These are phyloP conservation scores for Urtica urens DNA, from an alignment of 306 rosid species.

Conservation along the genomic window DNA sequence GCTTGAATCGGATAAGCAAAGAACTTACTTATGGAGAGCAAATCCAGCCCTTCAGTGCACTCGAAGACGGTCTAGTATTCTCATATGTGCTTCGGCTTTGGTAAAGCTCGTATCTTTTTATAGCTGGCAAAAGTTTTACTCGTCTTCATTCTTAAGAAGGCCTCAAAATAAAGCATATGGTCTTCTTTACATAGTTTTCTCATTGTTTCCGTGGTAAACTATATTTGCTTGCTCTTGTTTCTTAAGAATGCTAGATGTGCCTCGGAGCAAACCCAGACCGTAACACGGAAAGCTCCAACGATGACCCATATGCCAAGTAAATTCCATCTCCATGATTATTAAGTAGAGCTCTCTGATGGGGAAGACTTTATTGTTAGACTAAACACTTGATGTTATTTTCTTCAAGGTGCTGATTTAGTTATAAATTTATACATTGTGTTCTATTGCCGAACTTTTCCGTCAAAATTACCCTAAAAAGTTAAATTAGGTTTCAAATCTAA, in stretches of 20 bases:
- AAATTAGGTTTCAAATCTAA: no score
- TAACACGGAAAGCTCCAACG: constrained; percentile 82
- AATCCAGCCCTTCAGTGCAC: constrained; percentile 6
- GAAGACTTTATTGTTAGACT: background rate
- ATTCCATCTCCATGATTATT: background rate
- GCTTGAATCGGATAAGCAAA: no score
- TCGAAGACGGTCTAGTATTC: constrained; percentile 20
- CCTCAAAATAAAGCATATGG: background rate
- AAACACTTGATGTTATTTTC: background rate
- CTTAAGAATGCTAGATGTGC: constrained; percentile 65
- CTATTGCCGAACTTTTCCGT: no score
- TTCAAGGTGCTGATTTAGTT: no score
- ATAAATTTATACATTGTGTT: no score
- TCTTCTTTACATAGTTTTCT: background rate
- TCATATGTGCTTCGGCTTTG: constrained; percentile 40
- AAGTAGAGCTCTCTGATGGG: background rate
- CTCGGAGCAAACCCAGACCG: constrained; percentile 89
- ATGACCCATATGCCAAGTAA: constrained; percentile 90
- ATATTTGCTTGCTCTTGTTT: background rate
- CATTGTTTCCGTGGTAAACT: background rate
- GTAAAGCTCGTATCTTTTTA: constrained; percentile 37
- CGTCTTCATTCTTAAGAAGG: constrained; percentile 1
- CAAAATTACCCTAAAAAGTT: no score
- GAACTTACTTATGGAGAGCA: no score
- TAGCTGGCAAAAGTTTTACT: background rate